These are phyloP conservation scores for Penicillium sp. DNA, from an alignment of 2,329 filamentous ascomycete genomes.

Conservation along the genomic window DNA sequence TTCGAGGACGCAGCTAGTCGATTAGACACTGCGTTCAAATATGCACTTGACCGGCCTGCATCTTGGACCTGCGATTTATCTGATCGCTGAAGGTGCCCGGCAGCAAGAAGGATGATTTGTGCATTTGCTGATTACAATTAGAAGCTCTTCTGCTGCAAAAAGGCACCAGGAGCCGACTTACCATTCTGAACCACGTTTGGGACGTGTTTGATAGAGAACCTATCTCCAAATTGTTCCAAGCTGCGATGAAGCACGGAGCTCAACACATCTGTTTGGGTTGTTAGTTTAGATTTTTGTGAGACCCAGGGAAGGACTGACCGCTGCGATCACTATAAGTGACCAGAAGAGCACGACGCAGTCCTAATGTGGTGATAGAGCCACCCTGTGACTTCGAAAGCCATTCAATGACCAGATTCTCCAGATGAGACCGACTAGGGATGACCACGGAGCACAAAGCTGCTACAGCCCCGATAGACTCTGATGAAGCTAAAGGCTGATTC, in stretches of 20 bases:
- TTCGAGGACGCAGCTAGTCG: constrained; percentile 75
- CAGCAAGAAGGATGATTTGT: constrained; percentile 74
- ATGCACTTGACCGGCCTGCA: constrained; percentile 69
- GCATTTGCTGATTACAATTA: constrained; percentile 64
- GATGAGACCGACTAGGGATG: constrained; percentile 48
- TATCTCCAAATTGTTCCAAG: constrained; percentile 76
- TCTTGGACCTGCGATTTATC: constrained; percentile 67
- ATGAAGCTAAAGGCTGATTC: constrained; percentile 6
- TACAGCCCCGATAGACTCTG: constrained; percentile 55
- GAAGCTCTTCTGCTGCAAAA: neutral
- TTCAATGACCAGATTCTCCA: constrained; percentile 58
- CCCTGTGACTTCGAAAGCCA: constrained; percentile 69
- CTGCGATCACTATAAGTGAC: constrained; percentile 57
- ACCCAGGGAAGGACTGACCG: constrained; percentile 34
- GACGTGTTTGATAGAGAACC: constrained; percentile 81
- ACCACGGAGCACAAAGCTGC: constrained; percentile 59
- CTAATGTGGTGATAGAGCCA: constrained; percentile 65
- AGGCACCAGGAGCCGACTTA: constrained; percentile 1
- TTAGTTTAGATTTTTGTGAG: constrained; percentile 6
- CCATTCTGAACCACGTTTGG: constrained; percentile 88
- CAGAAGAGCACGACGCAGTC: constrained; percentile 67
- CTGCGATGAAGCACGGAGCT: constrained; percentile 63
- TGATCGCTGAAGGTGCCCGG: constrained; percentile 71
- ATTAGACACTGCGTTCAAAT: constrained; percentile 81
- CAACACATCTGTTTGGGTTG: constrained; percentile 37